Evolutionary conservation across 495 filamentous ascomycete genomes (phyloP).

Genomic region (Wilcoxina mikolae): DNA sequence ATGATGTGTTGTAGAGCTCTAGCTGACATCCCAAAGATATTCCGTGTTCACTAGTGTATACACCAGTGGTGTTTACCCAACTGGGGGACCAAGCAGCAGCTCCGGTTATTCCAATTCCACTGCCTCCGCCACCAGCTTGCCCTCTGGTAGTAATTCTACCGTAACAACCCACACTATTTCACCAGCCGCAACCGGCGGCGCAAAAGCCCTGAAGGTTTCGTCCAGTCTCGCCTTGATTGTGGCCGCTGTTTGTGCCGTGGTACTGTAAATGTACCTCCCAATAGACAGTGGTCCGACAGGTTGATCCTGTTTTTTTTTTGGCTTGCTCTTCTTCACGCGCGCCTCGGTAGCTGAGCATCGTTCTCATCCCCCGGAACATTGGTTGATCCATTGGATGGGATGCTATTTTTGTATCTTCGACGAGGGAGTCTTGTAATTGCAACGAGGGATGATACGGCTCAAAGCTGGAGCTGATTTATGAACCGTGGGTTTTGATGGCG

Average conservation of each 20-base stretch:
- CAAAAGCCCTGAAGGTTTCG: neutral
- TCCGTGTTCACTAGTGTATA: no score
- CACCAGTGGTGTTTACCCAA: no score
- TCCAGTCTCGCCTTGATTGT: neutral
- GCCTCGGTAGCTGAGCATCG: no score
- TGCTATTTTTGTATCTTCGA: neutral
- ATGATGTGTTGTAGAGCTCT: no score
- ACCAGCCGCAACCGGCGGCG: neutral
- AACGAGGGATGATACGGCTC: neutral
- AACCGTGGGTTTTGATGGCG: neutral
- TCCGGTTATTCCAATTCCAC: neutral
- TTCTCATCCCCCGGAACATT: no score
- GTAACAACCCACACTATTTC: neutral
- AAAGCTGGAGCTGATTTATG: neutral
- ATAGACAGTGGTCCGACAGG: neutral
- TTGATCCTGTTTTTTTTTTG: neutral
- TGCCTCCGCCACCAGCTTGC: no score
- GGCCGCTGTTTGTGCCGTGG: neutral
- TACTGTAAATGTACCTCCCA: neutral
- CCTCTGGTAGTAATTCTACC: neutral
- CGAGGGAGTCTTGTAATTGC: neutral
- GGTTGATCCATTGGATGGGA: no score
- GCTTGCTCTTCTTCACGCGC: neutral
- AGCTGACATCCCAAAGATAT: no score
- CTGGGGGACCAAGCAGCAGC: neutral